A percentile compares a stretch with the other conserved stretches of the same genome.
phyloP scores from a whole-genome alignment of 2,329 filamentous ascomycete species.

The Sporothrix curviconia region DNA sequence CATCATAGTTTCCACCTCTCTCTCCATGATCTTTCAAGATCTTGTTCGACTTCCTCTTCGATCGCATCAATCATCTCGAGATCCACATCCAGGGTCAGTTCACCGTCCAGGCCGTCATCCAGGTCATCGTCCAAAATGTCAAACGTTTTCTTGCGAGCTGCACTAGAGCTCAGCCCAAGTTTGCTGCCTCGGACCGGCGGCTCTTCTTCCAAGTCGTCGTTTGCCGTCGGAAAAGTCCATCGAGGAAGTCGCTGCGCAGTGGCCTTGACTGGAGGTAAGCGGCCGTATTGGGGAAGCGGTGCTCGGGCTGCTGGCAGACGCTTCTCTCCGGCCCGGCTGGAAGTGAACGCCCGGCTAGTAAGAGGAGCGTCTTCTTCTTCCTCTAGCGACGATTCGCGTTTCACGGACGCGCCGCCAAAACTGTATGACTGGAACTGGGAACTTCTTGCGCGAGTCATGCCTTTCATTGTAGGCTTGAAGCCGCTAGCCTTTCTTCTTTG shows the following conservation, averaged over 20 bases:
- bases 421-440: slow-evolving; percentile 19
- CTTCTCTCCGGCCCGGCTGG: not conserved
- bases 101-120: not conserved
- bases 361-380: not conserved
- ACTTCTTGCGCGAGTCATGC: slow-evolving; percentile 18
- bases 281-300: slow-evolving; percentile 4
- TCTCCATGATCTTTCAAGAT: slow-evolving; percentile 2
- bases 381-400: not conserved
- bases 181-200: not conserved
- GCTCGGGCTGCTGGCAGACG: not conserved
- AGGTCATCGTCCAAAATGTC: not conserved
- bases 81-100: not conserved
- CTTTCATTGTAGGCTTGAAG: slow-evolving; percentile 16
- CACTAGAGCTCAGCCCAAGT: too few species aligned
- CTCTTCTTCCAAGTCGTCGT: not conserved
- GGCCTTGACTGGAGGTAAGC: not conserved
- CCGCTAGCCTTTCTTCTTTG: slow-evolving; percentile 9
- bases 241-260: not conserved
- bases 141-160: not conserved
- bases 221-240: not conserved
- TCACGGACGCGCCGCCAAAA: slow-evolving; percentile 8
- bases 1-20: not conserved
- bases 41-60: not conserved
- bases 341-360: not conserved
- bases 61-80: not conserved